Base-by-base conservation (phyloP, 805 yeast genomes). In the Suhomyces emberorum region DNA sequence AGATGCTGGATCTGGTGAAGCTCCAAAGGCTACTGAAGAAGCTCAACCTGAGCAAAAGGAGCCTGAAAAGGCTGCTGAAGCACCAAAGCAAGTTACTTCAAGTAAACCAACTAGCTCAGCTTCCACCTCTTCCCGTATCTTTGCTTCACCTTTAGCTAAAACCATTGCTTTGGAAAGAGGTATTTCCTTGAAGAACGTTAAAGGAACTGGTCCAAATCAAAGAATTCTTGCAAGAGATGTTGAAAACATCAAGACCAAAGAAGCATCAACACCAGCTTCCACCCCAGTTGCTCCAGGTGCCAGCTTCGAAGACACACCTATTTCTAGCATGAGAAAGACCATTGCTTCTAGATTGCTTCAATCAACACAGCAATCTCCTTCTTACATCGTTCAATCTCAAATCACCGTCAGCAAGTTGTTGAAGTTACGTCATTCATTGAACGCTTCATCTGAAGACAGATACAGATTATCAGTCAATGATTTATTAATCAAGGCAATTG, bases 121-220 rank as follows among this genome's bases (percentile, higher is more conserved):
- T 15, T 33, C 70, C 10, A 33, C 69, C 19, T 68, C 74, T 35
- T 83, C 73, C 51, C 79, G 96, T 67, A 83, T 93, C 61, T 62
- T 87, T 49, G 98, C 98, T 30, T 89, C 98, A 43, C 98, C 98
- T 41, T 71, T 84, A 48, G 98, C 98, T 43, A 91, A 91, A 75
- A 80, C 79, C 48, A 71, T 93, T 46, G 98, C 98, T 42, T 73
- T 89, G 49, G 96, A 91, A 64, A 78, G 82, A 63, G 98, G 98
- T 54, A 72, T 91, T 55, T 75, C 95, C 29, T 77, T 91, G 56
- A 87, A 84, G 70, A 78, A 78, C 53, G 72, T 93, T 57, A 79
- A 79, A 63, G 98, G 98, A 57, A 67, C 96, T 29, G 98, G 98
- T 51, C 98, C 98, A 59, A 74, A 75, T 55, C 98, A 98, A 51